Evolutionary conservation across 2,329 filamentous ascomycete genomes (phyloP).

Genomic region (Penicillium sp.): DNA sequence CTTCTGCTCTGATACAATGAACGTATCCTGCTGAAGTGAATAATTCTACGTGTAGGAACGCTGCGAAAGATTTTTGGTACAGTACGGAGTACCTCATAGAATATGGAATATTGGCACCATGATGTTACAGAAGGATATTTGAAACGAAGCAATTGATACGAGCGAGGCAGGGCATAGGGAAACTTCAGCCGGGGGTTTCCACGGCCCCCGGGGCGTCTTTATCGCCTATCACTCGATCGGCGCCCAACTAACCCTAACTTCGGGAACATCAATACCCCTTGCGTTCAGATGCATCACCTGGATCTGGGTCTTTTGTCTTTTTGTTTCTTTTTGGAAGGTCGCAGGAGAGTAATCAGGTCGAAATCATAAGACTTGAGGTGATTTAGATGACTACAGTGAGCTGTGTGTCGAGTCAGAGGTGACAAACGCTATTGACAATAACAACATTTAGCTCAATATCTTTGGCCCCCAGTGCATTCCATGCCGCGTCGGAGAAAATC

Average conservation of each 20-base stretch:
- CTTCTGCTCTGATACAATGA: too few species aligned
- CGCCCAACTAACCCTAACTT: constrained; percentile 1
- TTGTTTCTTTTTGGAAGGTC: constrained; percentile 6
- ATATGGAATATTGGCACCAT: too few species aligned
- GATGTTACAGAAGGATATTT: too few species aligned
- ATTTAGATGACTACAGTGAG: background rate
- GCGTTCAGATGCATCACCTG: constrained; percentile 15
- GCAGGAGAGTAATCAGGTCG: background rate
- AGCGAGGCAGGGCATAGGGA: too few species aligned
- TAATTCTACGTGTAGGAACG: too few species aligned
- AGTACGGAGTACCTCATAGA: too few species aligned
- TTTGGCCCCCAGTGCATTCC: background rate
- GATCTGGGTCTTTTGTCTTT: background rate
- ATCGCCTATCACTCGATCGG: background rate
- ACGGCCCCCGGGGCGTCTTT: background rate
- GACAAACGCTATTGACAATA: constrained; percentile 14
- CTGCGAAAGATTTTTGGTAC: too few species aligned
- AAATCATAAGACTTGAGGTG: background rate
- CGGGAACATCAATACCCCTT: constrained; percentile 13
- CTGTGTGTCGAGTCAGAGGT: background rate
- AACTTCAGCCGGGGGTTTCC: background rate
- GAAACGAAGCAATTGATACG: too few species aligned
- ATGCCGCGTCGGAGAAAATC: background rate
- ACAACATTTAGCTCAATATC: background rate
- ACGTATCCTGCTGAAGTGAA: too few species aligned